phyloP scores from a whole-genome alignment of 345 rosid species.

The Arabis alpina region DNA sequence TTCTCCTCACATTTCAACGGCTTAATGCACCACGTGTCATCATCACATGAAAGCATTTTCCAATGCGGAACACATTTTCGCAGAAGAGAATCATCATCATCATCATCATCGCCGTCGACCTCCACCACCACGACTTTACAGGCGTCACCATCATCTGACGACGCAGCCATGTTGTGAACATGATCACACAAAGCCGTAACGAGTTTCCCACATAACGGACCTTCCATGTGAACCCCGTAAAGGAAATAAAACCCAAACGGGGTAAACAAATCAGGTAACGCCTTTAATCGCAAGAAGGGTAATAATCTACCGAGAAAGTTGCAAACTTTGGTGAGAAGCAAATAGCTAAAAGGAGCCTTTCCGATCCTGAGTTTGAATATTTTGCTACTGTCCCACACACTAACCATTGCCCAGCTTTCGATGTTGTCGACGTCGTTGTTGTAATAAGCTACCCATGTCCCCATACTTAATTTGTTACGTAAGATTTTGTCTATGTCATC shows the following conservation, averaged over 20 bases:
- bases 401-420: constrained; percentile 74
- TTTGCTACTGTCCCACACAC: constrained; percentile 82
- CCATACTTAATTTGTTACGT: constrained; percentile 65
- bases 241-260: constrained; percentile 83
- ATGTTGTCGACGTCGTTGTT: constrained; percentile 34
- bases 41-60: constrained; percentile 75
- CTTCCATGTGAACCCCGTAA: constrained; percentile 70
- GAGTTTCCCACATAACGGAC: constrained; percentile 55
- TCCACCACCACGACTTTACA: constrained; percentile 72
- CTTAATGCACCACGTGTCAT: constrained; percentile 88
- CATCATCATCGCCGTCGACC: constrained; percentile 44
- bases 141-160: constrained; percentile 40
- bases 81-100: constrained; percentile 34
- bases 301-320: constrained; percentile 49
- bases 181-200: constrained; percentile 57
- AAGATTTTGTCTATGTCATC: constrained; percentile 61
- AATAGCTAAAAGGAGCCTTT: constrained; percentile 62
- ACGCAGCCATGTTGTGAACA: constrained; percentile 69
- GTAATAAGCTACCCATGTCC: constrained; percentile 77
- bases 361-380: constrained; percentile 67
- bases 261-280: constrained; percentile 58
- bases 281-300: constrained; percentile 56
- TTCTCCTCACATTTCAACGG: constrained; percentile 51
- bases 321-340: constrained; percentile 55
- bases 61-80: constrained; percentile 66